These are phyloP conservation scores for Thalia dealbata DNA, from an alignment of 176 grass and related monocot genomes.

Conservation along the genomic window DNA sequence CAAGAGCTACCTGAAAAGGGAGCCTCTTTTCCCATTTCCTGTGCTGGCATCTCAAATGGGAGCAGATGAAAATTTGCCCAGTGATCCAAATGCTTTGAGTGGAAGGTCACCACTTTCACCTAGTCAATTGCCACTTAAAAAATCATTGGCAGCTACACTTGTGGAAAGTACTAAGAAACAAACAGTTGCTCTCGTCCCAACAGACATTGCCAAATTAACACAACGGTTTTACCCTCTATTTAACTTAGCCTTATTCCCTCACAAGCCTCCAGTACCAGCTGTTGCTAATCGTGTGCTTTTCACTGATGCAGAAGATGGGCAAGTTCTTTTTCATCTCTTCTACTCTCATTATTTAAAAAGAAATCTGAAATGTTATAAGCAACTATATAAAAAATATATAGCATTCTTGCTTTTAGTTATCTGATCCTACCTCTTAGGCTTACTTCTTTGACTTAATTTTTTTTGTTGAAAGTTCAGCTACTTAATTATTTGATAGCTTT, in stretches of 20 bases:
- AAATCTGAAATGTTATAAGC: not conserved
- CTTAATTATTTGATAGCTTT: no score
- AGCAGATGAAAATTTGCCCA: constrained; percentile 26
- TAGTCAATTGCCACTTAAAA: constrained; percentile 49
- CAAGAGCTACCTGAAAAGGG: constrained; percentile 44
- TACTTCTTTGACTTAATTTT: not conserved
- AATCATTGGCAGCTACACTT: constrained; percentile 78
- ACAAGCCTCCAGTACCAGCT: constrained; percentile 60
- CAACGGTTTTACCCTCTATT: constrained; percentile 56
- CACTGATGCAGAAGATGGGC: constrained; percentile 96
- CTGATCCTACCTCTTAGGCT: not conserved
- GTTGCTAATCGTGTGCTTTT: constrained; percentile 68
- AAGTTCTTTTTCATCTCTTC: constrained; percentile 18
- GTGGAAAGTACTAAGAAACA: constrained; percentile 63
- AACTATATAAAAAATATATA: not conserved
- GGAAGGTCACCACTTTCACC: constrained; percentile 29
- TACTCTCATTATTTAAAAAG: not conserved
- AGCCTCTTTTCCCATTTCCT: constrained; percentile 63
- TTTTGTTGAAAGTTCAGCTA: no score
- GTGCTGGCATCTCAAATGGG: constrained; percentile 17
- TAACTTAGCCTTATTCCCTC: constrained; percentile 57
- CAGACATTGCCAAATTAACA: constrained; percentile 62
- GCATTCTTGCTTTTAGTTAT: not conserved
- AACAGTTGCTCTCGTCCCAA: constrained; percentile 60
- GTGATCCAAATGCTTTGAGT: constrained; percentile 22